phyloP scores from a whole-genome alignment of 345 rosid species.

The Theobroma cacao region DNA sequence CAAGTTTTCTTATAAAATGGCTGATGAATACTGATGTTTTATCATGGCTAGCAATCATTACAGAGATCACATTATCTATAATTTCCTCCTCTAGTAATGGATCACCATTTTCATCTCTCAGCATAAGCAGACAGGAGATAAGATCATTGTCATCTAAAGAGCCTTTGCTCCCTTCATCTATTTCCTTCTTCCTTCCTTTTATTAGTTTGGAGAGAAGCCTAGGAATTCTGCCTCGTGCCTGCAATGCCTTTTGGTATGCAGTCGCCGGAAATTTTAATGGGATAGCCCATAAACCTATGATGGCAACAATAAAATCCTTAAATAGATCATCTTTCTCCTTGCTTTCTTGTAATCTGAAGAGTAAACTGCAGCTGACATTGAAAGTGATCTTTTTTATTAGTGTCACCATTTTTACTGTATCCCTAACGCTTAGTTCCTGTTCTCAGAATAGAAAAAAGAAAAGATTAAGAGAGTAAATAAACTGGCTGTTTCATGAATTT shows the following conservation, averaged over 20 bases:
- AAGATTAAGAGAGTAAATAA: not conserved
- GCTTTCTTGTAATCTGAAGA: not conserved
- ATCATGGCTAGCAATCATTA: constrained; percentile 26
- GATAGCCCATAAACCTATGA: not conserved
- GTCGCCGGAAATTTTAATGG: not conserved
- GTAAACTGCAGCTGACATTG: not conserved
- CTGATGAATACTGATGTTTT: constrained; percentile 1
- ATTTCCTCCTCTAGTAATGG: constrained; percentile 20
- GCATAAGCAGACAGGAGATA: constrained; percentile 3
- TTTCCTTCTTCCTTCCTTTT: not conserved
- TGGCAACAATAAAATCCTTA: not conserved
- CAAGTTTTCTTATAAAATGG: constrained; percentile 14
- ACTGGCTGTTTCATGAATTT: not conserved
- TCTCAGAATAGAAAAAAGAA: not conserved
- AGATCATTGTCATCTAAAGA: constrained; percentile 8
- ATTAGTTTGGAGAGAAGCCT: not conserved
- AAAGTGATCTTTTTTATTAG: not conserved
- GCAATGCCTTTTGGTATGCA: not conserved
- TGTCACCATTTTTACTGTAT: not conserved
- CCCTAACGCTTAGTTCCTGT: not conserved
- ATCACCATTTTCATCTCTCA: constrained; percentile 26
- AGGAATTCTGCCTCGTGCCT: not conserved
- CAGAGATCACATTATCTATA: constrained; percentile 9
- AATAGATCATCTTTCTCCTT: not conserved
- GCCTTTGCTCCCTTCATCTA: constrained; percentile 7